Evolutionary conservation across 2,329 filamentous ascomycete genomes (phyloP).

Genomic region (Aspergillus floridensis): DNA sequence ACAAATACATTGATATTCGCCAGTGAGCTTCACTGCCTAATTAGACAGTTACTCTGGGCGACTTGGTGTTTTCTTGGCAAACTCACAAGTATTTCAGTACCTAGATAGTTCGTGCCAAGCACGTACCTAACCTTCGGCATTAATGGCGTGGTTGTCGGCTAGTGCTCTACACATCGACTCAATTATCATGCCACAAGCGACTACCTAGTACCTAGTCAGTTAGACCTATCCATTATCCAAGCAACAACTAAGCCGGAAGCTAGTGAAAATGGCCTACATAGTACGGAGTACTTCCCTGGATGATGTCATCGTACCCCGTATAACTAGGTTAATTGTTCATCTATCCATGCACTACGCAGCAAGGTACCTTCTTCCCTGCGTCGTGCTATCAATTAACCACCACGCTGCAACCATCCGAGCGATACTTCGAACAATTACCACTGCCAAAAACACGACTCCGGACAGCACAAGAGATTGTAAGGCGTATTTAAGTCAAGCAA

Average conservation of each 20-base stretch:
- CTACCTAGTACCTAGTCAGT: neutral
- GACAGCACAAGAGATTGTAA: neutral
- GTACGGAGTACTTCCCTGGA: neutral
- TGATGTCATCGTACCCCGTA: neutral
- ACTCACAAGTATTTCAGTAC: no score
- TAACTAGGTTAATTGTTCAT: neutral
- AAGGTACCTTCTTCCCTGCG: neutral
- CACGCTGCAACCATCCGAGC: neutral
- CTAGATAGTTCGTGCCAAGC: neutral
- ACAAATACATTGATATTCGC: neutral
- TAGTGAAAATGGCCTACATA: neutral
- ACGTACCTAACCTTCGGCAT: no score
- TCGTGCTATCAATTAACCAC: neutral
- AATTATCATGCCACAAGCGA: neutral
- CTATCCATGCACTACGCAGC: neutral
- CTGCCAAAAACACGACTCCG: neutral
- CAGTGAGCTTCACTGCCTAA: neutral
- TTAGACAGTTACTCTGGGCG: neutral
- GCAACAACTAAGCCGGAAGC: neutral
- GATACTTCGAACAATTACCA: neutral
- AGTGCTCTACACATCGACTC: neutral
- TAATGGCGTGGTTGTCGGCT: neutral
- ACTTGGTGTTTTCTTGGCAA: neutral
- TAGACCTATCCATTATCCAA: neutral
- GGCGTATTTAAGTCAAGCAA: neutral